Base-by-base conservation (phyloP, 345 rosid species). In the Citrus cavaleriei region DNA sequence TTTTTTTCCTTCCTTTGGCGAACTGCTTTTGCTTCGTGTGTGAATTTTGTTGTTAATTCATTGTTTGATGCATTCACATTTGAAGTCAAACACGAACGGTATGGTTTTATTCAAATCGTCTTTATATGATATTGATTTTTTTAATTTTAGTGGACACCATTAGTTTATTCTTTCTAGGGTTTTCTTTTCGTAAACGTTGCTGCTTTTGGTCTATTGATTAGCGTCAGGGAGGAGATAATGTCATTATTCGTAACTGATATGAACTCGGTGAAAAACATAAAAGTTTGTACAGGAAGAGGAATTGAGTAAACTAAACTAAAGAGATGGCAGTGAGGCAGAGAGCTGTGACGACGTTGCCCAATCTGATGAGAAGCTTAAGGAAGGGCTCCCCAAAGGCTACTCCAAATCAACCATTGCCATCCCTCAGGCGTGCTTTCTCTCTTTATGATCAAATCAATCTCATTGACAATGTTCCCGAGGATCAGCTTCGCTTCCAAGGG, bases 401-500 rank as follows among this genome's bases (percentile, higher is more conserved):
- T 66, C 25, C 71, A 0, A 83, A 70, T 67, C 83, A 73, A 14
- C 74, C 78, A 4, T 83, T 95, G 72, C 98, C 97, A 0, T 93
- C 98, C 13, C 90, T 93, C 22, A 78, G 98, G 69, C 88, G 98
- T 73, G 95, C 97, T 68, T 93, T 95, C 78, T 95, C 98, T 82
- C 95, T 93, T 28, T 95, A 95, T 72, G 98, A 95, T 80, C 98
- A 95, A 91, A 92, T 95, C 87, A 93, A 95, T 87, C 90, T 95
- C 82, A 93, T 93, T 69, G 95, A 93, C 75, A 90, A 90, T 76
- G 93, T 89, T 75, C 98, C 98, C 8, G 93, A 93, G 24, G 98
- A 95, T 81, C 98, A 92, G 78, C 98, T 95, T 65, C 98, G 97
- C 34, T 95, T 95, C 76, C 95, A 92, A 84, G 87, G 89, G 97